Evolutionary conservation across 106 monocot genomes (phyloP), one percentile per base, ranked within the genome.

Genomic region (Allium fistulosum): DNA sequence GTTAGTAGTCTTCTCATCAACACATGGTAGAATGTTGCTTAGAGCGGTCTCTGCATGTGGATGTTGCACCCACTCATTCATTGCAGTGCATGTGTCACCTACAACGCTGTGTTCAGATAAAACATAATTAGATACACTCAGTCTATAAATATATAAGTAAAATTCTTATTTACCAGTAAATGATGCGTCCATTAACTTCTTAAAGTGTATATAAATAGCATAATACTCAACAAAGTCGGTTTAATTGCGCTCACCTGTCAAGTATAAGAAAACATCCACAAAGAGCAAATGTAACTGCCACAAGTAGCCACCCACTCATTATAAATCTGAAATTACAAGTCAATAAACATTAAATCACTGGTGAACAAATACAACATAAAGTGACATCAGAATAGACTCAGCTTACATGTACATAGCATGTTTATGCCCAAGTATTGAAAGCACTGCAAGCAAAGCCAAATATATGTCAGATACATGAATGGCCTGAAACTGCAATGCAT

Each of bases 11-110:
- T 59, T 28, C 48, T 82, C 80, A 63, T 89, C 80, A 4, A 90
- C 87, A 65, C 93, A 94, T 8, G 93, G 93, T 57, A 94, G 86
- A 26, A 94, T 81, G 71, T 79, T 82, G 48, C 86, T 90, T 7
- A 94, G 73, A 49, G 90, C 84, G 58, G 93, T 90, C 76, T 94
- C 90, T 48, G 93, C 90, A 46, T 82, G 78, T 60, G 93, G 93
- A 78, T 94, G 72, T 6, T 71, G 37, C 48, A 82, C 93, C 89
- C 93, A 94, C 68, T 94, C 79, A 47, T 80, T 78, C 93, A 94
- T 94, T 18, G 93, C 83, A 16, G 68, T 78, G 68, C 93, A 94
- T 18, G 86, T 84, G 80, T 94, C 93, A 59, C 61, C 79, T 18
- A 90, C 72, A 50, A 82, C 72, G 84, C 90, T 94, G 80, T 13